A percentile compares a stretch with the other conserved stretches of the same genome.
These are phyloP conservation scores for Triangularia verruculosa DNA, from an alignment of 2,329 filamentous ascomycete genomes.

Conservation along the genomic window DNA sequence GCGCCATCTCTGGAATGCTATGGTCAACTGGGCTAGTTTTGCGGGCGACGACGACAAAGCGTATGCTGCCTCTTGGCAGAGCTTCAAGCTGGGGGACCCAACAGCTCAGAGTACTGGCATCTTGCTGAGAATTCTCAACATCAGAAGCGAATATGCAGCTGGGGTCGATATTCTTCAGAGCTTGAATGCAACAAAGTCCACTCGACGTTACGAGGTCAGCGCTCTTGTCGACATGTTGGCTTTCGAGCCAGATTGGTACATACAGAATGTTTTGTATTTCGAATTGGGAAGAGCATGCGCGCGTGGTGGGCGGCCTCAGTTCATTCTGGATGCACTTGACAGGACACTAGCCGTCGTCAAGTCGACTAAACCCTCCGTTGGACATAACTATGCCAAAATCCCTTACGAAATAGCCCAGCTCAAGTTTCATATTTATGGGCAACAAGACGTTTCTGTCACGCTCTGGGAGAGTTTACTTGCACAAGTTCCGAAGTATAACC, in stretches of 20 bases:
- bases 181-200: neutral
- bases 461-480: conserved; percentile 4
- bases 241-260: neutral
- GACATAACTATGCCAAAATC: neutral
- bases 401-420: neutral
- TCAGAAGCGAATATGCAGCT: neutral
- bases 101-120: neutral
- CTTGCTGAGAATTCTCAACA: neutral
- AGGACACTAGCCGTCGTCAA: conserved; percentile 1
- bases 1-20: neutral
- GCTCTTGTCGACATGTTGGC: neutral
- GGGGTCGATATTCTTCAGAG: neutral
- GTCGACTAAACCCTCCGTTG: no score
- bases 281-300: conserved; percentile 4
- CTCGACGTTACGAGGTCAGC: neutral
- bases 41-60: neutral
- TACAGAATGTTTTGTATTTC: neutral
- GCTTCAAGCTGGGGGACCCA: neutral
- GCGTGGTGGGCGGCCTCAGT: neutral
- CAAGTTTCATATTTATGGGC: conserved; percentile 1
- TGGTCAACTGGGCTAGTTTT: conserved; percentile 5
- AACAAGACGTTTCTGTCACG: neutral
- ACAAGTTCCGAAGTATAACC: neutral
- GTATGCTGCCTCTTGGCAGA: neutral
- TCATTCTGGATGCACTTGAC: conserved; percentile 6